These are phyloP conservation scores for Camellia granthamiana DNA, from an alignment of 148 eudicot species.

Conservation along the genomic window DNA sequence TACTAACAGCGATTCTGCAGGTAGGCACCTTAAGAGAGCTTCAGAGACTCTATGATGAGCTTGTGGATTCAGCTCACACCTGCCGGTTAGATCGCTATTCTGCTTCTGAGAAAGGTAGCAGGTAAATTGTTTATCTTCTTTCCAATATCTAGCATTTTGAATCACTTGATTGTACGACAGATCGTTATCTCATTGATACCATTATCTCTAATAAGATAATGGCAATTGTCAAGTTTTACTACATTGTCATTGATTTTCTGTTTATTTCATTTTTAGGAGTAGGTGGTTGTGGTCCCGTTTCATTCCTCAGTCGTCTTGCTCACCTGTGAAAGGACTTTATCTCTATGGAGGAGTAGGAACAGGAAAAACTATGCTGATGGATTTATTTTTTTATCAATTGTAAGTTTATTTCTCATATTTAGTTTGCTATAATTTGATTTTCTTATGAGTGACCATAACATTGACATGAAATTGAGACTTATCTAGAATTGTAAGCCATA, in stretches of 20 bases:
- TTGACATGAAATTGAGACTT: constrained; percentile 5
- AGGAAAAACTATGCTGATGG: constrained; percentile 99
- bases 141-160: neutral
- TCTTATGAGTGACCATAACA: neutral
- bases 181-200: neutral
- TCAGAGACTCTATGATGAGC: constrained; percentile 88
- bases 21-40: constrained; percentile 68
- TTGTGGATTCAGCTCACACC: constrained; percentile 65
- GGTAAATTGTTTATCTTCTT: constrained; percentile 38
- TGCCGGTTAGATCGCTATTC: constrained; percentile 85
- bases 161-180: neutral
- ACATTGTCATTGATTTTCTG: neutral
- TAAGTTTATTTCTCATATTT: constrained; percentile 32
- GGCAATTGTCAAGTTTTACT: neutral
- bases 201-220: neutral
- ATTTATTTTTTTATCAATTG: constrained; percentile 76
- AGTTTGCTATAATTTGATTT: neutral
- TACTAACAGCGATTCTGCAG: constrained; percentile 45
- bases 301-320: constrained; percentile 58
- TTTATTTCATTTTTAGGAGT: constrained; percentile 48
- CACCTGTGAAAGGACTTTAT: constrained; percentile 87
- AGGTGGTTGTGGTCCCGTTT: constrained; percentile 90
- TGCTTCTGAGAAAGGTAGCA: constrained; percentile 59
- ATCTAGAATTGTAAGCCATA: constrained; percentile 6
- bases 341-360: constrained; percentile 96